Conservation (phyloP, 371 early-diverging fungal species). For the Mucor saturninus region DNA sequence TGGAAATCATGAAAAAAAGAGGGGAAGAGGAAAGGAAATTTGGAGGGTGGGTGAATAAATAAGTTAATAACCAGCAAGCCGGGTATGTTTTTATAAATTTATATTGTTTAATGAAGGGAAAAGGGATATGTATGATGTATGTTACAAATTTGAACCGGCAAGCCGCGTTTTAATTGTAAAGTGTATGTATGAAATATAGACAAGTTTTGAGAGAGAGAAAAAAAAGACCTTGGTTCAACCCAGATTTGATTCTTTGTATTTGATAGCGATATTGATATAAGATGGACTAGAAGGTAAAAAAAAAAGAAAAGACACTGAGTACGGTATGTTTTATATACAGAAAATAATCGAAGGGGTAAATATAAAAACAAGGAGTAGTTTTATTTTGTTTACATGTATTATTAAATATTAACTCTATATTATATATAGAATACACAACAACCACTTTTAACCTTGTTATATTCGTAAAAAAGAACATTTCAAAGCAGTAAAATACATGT, state of each 20-base stretch:
- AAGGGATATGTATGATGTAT: background rate
- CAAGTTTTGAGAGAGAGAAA: background rate
- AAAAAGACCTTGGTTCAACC: slow-evolving; percentile 1
- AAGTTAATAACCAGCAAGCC: slow-evolving; percentile 15
- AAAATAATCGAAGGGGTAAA: background rate
- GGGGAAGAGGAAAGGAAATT: background rate
- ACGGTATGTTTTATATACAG: background rate
- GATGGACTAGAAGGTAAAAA: background rate
- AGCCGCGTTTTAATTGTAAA: background rate
- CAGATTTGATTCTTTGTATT: background rate
- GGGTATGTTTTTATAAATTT: slow-evolving; percentile 1
- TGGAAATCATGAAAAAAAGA: slow-evolving; percentile 1
- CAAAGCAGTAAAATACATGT: background rate
- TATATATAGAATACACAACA: slow-evolving; percentile 6
- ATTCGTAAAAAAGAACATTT: background rate
- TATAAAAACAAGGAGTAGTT: slow-evolving; percentile 1
- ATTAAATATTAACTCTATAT: slow-evolving; percentile 8
- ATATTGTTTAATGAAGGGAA: background rate
- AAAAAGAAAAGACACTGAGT: background rate
- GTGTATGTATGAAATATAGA: background rate
- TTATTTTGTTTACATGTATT: background rate
- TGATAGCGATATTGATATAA: background rate
- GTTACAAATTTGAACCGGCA: slow-evolving; percentile 2
- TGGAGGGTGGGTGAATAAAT: background rate
- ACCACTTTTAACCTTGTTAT: slow-evolving; percentile 4